Evolutionary conservation across 1,284 basidiomycete genomes (phyloP).

Genomic region (Malassezia dermatis): DNA sequence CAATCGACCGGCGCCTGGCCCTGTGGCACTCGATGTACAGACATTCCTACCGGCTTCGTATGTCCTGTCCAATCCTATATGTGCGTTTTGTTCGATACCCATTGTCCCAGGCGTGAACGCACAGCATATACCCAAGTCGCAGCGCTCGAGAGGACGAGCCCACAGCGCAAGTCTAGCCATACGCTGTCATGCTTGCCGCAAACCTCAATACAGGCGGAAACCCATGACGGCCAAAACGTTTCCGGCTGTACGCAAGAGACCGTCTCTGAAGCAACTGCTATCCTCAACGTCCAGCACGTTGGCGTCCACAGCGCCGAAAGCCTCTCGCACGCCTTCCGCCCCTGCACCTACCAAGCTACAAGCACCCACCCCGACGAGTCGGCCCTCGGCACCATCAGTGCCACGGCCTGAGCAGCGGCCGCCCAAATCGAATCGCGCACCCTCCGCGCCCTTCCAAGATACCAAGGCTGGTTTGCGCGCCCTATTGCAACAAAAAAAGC

Average conservation of each 20-base stretch:
- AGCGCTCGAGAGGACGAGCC: neutral
- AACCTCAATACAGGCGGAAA: neutral
- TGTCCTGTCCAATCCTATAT: neutral
- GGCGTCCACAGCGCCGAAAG: neutral
- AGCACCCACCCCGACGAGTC: neutral
- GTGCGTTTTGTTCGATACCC: neutral
- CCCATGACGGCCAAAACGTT: neutral
- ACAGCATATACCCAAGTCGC: neutral
- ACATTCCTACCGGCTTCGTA: conserved; percentile 1
- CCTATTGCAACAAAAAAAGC: conserved; percentile 12
- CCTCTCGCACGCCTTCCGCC: neutral
- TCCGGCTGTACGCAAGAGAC: neutral
- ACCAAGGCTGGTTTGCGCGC: conserved; percentile 12
- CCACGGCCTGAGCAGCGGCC: neutral
- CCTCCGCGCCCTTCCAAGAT: neutral
- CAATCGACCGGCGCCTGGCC: no score
- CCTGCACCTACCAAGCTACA: neutral
- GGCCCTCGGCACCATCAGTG: neutral
- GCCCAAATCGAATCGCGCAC: neutral
- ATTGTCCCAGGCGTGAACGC: neutral
- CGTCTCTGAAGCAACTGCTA: neutral
- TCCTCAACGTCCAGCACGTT: neutral
- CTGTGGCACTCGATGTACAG: neutral
- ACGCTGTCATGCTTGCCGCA: neutral
- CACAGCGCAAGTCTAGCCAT: neutral